Conservation (phyloP, 2,329 filamentous ascomycete genomes). For the Diaporthe helianthi region DNA sequence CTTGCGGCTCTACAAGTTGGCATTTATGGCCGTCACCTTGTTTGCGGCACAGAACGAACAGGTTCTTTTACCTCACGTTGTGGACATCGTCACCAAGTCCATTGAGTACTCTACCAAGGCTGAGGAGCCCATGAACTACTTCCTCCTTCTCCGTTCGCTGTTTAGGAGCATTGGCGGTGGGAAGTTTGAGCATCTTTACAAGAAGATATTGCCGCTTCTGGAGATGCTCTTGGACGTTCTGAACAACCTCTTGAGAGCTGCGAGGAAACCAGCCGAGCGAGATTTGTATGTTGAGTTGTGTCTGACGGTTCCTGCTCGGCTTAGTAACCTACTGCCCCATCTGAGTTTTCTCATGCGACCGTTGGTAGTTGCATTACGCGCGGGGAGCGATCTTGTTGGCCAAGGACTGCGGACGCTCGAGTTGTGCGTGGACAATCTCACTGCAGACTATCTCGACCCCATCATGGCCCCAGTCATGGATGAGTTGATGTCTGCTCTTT, state of each 20-base stretch:
- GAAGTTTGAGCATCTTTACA: constrained; percentile 97
- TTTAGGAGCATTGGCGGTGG: constrained; percentile 97
- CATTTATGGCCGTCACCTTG: constrained; percentile 98
- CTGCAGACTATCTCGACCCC: constrained; percentile 95
- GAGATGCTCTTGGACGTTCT: constrained; percentile 98
- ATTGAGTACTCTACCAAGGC: constrained; percentile 95
- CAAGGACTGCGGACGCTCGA: constrained; percentile 94
- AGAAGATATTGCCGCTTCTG: constrained; percentile 92
- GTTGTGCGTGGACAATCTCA: constrained; percentile 96
- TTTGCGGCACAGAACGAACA: constrained; percentile 96
- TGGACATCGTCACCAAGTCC: constrained; percentile 96
- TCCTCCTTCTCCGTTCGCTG: constrained; percentile 86
- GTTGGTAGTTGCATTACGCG: constrained; percentile 91
- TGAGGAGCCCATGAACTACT: constrained; percentile 99
- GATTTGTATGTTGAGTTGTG: constrained; percentile 98
- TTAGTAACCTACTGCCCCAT: constrained; percentile 95
- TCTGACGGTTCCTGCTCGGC: constrained; percentile 89
- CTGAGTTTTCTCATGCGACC: constrained; percentile 97
- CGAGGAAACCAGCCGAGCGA: constrained; percentile 86
- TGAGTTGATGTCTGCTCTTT: constrained; percentile 96
- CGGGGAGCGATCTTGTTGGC: constrained; percentile 90
- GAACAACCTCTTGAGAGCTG: constrained; percentile 91
- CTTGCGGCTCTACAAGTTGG: constrained; percentile 93
- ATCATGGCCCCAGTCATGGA: constrained; percentile 99
- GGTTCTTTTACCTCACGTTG: constrained; percentile 92